A percentile compares a stretch with the other conserved stretches of the same genome.
phyloP scores from a whole-genome alignment of 129 eudicot genomes.

The Calendula officinalis region DNA sequence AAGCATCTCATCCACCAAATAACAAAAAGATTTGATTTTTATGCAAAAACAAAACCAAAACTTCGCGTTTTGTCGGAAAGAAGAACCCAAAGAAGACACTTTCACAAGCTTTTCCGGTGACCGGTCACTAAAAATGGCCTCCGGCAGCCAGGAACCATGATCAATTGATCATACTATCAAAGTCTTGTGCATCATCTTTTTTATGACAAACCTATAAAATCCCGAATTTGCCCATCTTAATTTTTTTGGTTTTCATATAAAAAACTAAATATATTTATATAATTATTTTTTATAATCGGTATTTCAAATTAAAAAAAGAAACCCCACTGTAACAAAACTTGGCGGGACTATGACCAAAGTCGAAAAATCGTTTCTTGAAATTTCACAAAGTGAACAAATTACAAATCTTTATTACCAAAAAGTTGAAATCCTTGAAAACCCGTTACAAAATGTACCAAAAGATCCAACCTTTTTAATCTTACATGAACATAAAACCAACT shows the following conservation, averaged over 20 bases:
- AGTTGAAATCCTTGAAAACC: neutral
- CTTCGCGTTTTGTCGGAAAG: neutral
- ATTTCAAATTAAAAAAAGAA: constrained; percentile 11
- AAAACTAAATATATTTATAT: neutral
- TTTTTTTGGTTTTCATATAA: neutral
- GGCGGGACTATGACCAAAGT: constrained; percentile 32
- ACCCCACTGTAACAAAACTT: constrained; percentile 15
- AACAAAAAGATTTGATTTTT: neutral
- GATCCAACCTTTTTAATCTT: neutral
- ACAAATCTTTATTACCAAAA: neutral
- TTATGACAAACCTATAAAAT: neutral
- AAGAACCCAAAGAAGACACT: neutral
- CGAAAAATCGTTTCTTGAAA: constrained; percentile 5
- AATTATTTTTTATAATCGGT: neutral
- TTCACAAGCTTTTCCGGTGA: neutral
- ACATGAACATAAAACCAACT: too few relatives aligned
- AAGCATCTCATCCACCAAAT: neutral
- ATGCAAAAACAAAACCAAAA: neutral
- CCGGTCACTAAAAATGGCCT: neutral
- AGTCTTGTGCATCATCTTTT: constrained; percentile 1
- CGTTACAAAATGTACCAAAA: neutral
- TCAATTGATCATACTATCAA: constrained; percentile 3
- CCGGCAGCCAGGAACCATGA: constrained; percentile 17
- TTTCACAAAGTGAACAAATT: neutral
- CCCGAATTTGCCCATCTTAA: constrained; percentile 19